Conservation (phyloP, 768 basidiomycete species). For the Gloeophyllum trabeum region DNA sequence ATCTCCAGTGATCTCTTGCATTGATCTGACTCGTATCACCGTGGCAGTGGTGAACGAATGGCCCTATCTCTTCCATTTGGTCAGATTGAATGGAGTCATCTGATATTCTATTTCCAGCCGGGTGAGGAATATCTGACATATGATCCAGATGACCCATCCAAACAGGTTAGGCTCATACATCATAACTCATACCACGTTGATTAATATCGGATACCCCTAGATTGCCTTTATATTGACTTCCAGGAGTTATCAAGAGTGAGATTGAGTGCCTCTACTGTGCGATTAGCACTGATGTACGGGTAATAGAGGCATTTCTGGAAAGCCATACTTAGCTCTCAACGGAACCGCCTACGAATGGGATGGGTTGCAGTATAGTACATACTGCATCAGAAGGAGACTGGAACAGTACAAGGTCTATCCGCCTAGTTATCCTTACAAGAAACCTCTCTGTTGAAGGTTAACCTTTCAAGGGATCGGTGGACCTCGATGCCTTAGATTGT, state of each 20-base stretch:
- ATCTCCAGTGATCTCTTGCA: background rate
- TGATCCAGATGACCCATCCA: no score
- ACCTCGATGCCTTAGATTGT: conserved; percentile 4
- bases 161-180: background rate
- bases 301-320: background rate
- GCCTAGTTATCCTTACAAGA: background rate
- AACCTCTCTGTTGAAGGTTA: background rate
- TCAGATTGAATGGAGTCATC: conserved; percentile 10
- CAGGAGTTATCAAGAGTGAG: background rate
- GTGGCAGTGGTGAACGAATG: conserved; percentile 8
- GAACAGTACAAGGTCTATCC: background rate
- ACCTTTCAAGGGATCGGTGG: conserved; percentile 6
- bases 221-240: background rate
- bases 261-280: background rate
- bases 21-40: background rate
- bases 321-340: background rate
- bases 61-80: conserved; percentile 8
- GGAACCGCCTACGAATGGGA: background rate
- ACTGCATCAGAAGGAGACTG: background rate
- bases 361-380: background rate
- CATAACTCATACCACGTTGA: background rate
- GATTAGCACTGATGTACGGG: background rate
- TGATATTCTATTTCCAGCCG: conserved; percentile 7
- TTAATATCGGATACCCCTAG: background rate
- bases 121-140: conserved; percentile 1